Evolutionary conservation across 495 filamentous ascomycete species (phyloP), one percentile per base, ranked within the genome.

Genomic region (Lepraria neglecta): DNA sequence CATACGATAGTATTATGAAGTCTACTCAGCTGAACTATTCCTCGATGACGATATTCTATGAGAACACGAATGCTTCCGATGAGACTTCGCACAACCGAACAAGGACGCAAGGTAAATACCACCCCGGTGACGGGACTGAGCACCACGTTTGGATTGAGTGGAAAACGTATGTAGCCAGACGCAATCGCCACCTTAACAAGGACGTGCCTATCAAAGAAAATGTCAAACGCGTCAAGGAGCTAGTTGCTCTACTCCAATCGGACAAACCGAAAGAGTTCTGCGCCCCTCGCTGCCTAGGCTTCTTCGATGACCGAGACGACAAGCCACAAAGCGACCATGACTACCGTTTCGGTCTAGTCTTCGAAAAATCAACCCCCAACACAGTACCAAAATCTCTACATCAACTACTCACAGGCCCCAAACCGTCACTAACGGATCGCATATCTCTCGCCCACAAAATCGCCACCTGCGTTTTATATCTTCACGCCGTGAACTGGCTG

Each of bases 401-500:
- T 33, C 47, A 51, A 14, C 19, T 61, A 43, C 35, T 19, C 19
- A 17, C 28, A 44, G n/a, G 4, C 10, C 28, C 17, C n/a, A 53
- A 38, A 42, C 60, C 66, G 12, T 61, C 66, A 5, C 24, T 68
- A 19, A 56, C 59, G 0, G 42, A 57, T n/a, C 60, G 64, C 6
- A 24, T 64, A 7, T 45, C 48, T n/a, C 60, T 67, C 0, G 66
- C 66, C 17, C 52, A 58, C 14, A 58, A 43, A 35, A 38, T 68
- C 24, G 52, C 50, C 31, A 50, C 47, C 3, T 60, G 43, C 24
- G 28, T 67, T 6, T 35, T 61, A 11, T 68, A 68, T 45, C 69
- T 85, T 1, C 81, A 85, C 54, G 72, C 78, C 0, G 77, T 82
- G 2, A 78, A 80, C 54, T 85, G 80, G 81, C 67, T 84, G 30